Evolutionary conservation across 768 basidiomycete genomes (phyloP), one percentile per base, ranked within the genome.

Genomic region (Hortiboletus flavorubellus): DNA sequence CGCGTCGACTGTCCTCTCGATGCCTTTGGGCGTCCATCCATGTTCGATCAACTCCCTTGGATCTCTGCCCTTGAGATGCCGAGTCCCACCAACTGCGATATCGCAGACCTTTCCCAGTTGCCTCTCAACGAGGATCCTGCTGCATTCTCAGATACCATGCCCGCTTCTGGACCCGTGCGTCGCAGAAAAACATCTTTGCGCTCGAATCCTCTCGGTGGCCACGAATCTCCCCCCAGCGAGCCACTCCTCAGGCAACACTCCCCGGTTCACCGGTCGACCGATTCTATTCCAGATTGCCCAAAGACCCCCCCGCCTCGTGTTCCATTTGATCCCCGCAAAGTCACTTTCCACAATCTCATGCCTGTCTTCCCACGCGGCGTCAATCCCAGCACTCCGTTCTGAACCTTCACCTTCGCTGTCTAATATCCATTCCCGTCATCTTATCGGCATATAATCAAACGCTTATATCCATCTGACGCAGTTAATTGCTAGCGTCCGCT

Each of bases 1-100:
- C 76, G 74, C 29, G 44, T 71, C 29, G 79, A 81, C 58, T 77
- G 72, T 40, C 70, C 69, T 30, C 51, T 76, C 54, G 73, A 76
- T 40, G 60, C 74, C 38, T 62, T 64, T 56, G 64, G 60, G 5
- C 68, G 72, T 2, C 54, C 65, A 37, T 59, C 75, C 44, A 59
- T 73, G 41, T 86, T 88, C 65, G 86, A 88, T 72, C 73, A 77
- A 29, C 78, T 89, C 10, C 84, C 86, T 5, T 89, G 86, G 86
- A 83, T 86, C 49, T 75, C 84, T 26, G 75, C 80, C 8, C 72
- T 87, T 47, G 81, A 87, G 49, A 55, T 70, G 49, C 57, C 79
- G 7, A 73, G 78, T 14, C 74, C 79, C 49, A 52, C 73, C 61
- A 73, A 76, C 62, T 76, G 75, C 65, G 83, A 87, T 61, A 80